These are phyloP conservation scores for Copromyces sp. DNA, from an alignment of 495 filamentous ascomycete genomes.

Conservation along the genomic window DNA sequence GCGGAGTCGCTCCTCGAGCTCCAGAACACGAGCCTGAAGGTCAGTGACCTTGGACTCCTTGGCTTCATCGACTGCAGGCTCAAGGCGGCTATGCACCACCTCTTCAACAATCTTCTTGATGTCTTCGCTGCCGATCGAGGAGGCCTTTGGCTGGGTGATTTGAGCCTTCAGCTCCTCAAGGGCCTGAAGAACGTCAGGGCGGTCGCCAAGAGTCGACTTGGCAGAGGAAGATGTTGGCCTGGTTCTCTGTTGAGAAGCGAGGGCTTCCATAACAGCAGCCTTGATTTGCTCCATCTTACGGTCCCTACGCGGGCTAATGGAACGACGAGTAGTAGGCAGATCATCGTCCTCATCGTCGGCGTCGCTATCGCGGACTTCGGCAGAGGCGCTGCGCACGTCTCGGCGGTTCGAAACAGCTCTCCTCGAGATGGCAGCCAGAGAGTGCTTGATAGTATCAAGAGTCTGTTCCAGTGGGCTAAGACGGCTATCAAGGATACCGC, in stretches of 20 bases:
- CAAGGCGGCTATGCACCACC: slow-evolving; percentile 41
- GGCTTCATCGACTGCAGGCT: slow-evolving; percentile 15
- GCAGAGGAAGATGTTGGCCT: slow-evolving; percentile 13
- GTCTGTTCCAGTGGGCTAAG: slow-evolving; percentile 69
- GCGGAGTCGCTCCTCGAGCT: slow-evolving; percentile 38
- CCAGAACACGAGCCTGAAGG: slow-evolving; percentile 29
- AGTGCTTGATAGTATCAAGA: slow-evolving; percentile 64
- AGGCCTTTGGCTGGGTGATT: slow-evolving; percentile 31
- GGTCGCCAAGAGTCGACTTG: slow-evolving; percentile 9
- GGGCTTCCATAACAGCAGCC: slow-evolving; percentile 64
- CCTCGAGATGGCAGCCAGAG: slow-evolving; percentile 39
- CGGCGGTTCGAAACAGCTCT: slow-evolving; percentile 35
- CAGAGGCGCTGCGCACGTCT: slow-evolving; percentile 48
- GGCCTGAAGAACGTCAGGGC: slow-evolving; percentile 24
- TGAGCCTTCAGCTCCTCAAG: slow-evolving; percentile 41
- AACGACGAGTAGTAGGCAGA: slow-evolving; percentile 47
- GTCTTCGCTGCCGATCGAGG: slow-evolving; percentile 43
- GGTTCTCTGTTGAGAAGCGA: slow-evolving; percentile 48
- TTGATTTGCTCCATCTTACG: slow-evolving; percentile 78
- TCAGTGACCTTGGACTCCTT: slow-evolving; percentile 26
- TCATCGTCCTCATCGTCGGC: slow-evolving; percentile 92
- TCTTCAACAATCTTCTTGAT: slow-evolving; percentile 50
- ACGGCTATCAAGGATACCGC: slow-evolving; percentile 62
- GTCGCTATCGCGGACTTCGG: slow-evolving; percentile 66
- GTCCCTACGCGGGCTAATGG: slow-evolving; percentile 57